Evolutionary conservation across 345 rosid genomes (phyloP).

Genomic region (Erucastrum elatum): DNA sequence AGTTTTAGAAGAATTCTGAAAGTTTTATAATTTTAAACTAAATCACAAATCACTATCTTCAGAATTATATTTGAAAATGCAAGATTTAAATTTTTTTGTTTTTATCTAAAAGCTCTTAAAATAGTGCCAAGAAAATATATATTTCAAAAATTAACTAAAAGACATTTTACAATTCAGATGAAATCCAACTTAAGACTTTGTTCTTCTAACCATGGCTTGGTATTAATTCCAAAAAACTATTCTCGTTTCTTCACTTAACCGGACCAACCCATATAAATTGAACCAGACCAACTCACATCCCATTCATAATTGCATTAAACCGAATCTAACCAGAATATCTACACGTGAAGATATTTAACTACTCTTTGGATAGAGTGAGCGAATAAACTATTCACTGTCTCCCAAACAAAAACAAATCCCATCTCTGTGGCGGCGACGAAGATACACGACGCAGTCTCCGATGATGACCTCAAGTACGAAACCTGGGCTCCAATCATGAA

Average conservation of each 20-base stretch:
- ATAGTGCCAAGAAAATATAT: neutral
- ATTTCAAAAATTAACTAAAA: neutral
- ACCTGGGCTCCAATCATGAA: neutral
- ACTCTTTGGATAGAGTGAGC: neutral
- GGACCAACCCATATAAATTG: neutral
- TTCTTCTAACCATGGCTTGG: neutral
- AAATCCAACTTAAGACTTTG: neutral
- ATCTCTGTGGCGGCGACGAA: conserved; percentile 12
- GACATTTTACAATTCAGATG: neutral
- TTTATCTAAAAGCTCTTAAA: neutral
- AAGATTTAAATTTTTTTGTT: too few species aligned
- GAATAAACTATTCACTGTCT: neutral
- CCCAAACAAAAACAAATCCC: neutral
- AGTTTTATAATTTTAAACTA: neutral
- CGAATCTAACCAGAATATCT: neutral
- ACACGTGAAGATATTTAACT: neutral
- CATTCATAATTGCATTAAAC: neutral
- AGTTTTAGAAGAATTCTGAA: neutral
- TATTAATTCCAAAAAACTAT: neutral
- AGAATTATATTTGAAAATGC: neutral
- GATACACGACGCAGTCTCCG: neutral
- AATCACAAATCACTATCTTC: neutral
- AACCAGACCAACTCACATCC: neutral
- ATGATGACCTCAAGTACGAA: conserved; percentile 16
- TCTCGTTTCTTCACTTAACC: neutral